Percentiles rank a stretch among this genome's conserved stretches.
Conservation (phyloP, 2,329 filamentous ascomycete genomes). For the Triangularia setosa region DNA sequence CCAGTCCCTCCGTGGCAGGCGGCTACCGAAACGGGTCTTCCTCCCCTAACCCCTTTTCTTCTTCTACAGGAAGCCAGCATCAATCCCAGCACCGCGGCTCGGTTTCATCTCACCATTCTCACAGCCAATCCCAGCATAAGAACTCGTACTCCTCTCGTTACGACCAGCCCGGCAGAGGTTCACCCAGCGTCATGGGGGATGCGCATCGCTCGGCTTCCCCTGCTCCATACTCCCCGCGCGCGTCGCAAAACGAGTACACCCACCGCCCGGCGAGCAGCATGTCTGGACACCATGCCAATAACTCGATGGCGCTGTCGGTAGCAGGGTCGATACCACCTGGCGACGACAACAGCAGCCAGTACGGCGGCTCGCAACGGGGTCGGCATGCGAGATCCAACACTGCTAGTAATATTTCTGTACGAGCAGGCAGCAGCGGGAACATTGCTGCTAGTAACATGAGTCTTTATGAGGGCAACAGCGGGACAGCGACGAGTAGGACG, state of each 20-base stretch:
- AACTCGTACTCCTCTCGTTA: not conserved
- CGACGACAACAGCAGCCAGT: slow-evolving; percentile 8
- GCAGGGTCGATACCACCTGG: not conserved
- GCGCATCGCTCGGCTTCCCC: not conserved
- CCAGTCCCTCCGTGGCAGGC: slow-evolving; percentile 40
- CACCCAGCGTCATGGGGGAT: not conserved
- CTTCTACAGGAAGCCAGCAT: not conserved
- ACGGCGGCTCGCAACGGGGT: slow-evolving; percentile 23
- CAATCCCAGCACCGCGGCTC: not conserved
- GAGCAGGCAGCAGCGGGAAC: slow-evolving; percentile 28
- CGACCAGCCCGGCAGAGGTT: not conserved
- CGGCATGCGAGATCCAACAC: slow-evolving; percentile 14
- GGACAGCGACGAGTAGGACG: slow-evolving; percentile 38
- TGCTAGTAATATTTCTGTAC: slow-evolving; percentile 33
- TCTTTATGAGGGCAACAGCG: slow-evolving; percentile 50
- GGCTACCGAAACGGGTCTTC: slow-evolving; percentile 29
- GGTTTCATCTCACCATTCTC: not conserved
- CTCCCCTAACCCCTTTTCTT: slow-evolving; percentile 58
- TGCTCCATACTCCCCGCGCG: slow-evolving; percentile 37
- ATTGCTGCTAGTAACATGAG: slow-evolving; percentile 41
- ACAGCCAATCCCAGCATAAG: not conserved
- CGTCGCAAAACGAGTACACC: slow-evolving; percentile 43
- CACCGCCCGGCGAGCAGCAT: slow-evolving; percentile 30
- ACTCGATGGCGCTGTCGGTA: slow-evolving; percentile 60
- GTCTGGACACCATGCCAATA: slow-evolving; percentile 38